Percentiles rank a stretch among this genome's conserved stretches.
These are phyloP conservation scores for Russula sp. DNA, from an alignment of 768 basidiomycete species.

Conservation along the genomic window DNA sequence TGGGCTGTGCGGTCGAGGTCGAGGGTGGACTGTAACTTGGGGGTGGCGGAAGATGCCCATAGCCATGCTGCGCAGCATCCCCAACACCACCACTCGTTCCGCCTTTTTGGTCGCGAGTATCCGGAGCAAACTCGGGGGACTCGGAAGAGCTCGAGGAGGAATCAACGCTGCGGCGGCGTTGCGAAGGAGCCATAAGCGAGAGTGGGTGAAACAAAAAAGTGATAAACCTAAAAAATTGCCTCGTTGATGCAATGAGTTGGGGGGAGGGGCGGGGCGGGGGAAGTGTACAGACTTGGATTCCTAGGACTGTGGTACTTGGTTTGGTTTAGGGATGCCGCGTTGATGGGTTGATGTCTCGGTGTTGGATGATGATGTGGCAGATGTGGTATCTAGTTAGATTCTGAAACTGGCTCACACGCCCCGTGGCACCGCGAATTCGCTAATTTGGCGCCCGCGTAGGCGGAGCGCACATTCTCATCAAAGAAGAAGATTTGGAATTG, in stretches of 20 bases:
- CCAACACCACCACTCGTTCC: too few relatives aligned
- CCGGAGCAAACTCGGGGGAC: background rate
- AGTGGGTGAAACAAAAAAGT: too few relatives aligned
- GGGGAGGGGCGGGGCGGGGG: too few relatives aligned
- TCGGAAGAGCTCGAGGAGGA: slow-evolving; percentile 23
- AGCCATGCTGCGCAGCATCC: too few relatives aligned
- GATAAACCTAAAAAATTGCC: slow-evolving; percentile 1
- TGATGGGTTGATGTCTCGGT: background rate
- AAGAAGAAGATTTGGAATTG: background rate
- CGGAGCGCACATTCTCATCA: slow-evolving; percentile 9
- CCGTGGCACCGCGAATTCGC: background rate
- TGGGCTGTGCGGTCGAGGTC: background rate
- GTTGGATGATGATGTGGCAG: background rate
- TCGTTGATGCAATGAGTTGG: slow-evolving; percentile 18
- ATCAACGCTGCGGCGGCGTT: slow-evolving; percentile 28
- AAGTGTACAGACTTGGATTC: background rate
- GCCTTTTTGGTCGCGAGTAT: background rate
- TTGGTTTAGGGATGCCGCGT: slow-evolving; percentile 1
- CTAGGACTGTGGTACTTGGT: slow-evolving; percentile 24
- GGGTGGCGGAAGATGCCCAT: background rate
- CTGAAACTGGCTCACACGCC: background rate
- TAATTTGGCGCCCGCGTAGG: background rate
- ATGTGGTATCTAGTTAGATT: background rate
- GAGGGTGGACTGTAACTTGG: slow-evolving; percentile 23
- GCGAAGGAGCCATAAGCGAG: slow-evolving; percentile 15